Base-by-base conservation (phyloP, 805 yeast genomes). In the Ogataea glucozyma region DNA sequence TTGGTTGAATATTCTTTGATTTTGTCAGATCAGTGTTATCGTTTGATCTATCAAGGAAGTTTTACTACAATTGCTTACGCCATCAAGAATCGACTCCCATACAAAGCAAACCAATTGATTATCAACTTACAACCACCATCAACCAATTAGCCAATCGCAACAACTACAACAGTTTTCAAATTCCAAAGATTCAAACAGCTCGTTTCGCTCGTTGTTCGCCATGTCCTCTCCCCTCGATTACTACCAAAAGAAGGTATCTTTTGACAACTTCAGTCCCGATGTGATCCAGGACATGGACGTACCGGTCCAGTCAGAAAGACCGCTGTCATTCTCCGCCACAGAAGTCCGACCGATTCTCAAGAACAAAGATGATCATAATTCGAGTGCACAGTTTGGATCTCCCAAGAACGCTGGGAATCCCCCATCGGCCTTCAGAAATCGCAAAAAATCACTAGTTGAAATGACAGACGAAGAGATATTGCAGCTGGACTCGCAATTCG, bases 391-490 rank as follows among this genome's bases (percentile, higher is more conserved):
- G n/a, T n/a, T n/a, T n/a, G n/a, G n/a, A n/a, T n/a, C n/a, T n/a
- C n/a, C n/a, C n/a, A n/a, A n/a, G n/a, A n/a, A n/a, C n/a, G n/a
- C n/a, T n/a, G n/a, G n/a, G n/a, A n/a, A n/a, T n/a, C n/a, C n/a
- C n/a, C n/a, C n/a, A n/a, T n/a, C n/a, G n/a, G n/a, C n/a, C n/a
- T 35, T 41, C 26, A 41, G 47, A 22, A 31, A 26, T 22, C 19
- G 75, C 20, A 60, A 76, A 41, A 73, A 76, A 50, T 70, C 76
- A 34, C 71, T 73, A 49, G 66, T 72, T 24, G 77, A 67, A 12
- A 72, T 78, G 79, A 67, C 80, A 12, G 69, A 73, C 54, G 78
- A 74, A 43, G 82, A 78, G 56, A 62, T 78, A 44, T 56, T 76
- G 60, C 78, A 75, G 10, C 61, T 78, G 47, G 83, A 78, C 57